phyloP scores from a whole-genome alignment of 495 filamentous ascomycete species.

The Penicillium antarcticum region DNA sequence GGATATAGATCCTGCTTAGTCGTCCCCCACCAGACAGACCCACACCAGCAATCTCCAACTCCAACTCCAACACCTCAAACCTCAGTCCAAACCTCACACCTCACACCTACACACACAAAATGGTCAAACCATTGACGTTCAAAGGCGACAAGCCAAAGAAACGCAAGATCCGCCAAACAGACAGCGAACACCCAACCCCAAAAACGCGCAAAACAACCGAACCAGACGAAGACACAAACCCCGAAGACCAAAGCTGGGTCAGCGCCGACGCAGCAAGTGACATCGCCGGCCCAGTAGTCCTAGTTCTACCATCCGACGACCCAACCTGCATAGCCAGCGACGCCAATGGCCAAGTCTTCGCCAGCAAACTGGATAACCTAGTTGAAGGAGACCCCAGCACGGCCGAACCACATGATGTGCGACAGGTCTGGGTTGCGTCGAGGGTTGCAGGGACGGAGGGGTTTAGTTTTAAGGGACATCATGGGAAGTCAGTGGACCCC shows the following conservation, averaged over 20 bases:
- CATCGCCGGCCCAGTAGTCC: slow-evolving; percentile 77
- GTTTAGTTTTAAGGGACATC: slow-evolving; percentile 80
- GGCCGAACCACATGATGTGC: slow-evolving; percentile 89
- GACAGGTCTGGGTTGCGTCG: slow-evolving; percentile 93
- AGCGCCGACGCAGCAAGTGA: slow-evolving; percentile 73
- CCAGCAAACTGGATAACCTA: slow-evolving; percentile 75
- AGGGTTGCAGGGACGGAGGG: slow-evolving; percentile 75
- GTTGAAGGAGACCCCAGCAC: slow-evolving; percentile 71
- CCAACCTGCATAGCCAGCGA: slow-evolving; percentile 79
- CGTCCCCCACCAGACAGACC: no score
- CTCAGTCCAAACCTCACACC: slow-evolving; percentile 3
- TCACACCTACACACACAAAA: slow-evolving; percentile 19
- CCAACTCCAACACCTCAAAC: slow-evolving; percentile 4
- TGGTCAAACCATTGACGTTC: slow-evolving; percentile 83
- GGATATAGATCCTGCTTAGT: no score
- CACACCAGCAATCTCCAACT: slow-evolving; percentile 1
- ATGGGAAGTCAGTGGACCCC: slow-evolving; percentile 63
- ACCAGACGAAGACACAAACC: slow-evolving; percentile 25
- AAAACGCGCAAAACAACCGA: slow-evolving; percentile 37
- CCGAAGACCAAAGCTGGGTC: slow-evolving; percentile 84
- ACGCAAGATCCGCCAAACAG: slow-evolving; percentile 58
- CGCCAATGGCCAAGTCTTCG: slow-evolving; percentile 77
- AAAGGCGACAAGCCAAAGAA: slow-evolving; percentile 98
- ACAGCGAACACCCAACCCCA: slow-evolving; percentile 33
- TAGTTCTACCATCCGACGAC: slow-evolving; percentile 68